These are phyloP conservation scores for Durotheca rogersii DNA, from an alignment of 495 filamentous ascomycete genomes.

Conservation along the genomic window DNA sequence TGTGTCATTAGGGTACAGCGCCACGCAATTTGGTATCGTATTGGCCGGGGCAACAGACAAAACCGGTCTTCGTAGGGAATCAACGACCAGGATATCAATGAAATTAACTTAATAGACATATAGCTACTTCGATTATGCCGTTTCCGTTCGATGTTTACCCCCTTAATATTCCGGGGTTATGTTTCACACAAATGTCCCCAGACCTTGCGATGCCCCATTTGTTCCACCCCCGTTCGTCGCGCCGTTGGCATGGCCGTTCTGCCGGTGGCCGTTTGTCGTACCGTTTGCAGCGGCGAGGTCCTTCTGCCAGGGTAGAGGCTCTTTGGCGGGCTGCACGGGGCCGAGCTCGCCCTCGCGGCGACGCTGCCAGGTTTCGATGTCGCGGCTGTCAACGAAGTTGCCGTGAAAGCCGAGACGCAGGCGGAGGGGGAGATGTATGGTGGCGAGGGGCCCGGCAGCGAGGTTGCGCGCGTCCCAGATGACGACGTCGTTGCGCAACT, in stretches of 20 bases:
- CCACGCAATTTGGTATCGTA: too few species aligned
- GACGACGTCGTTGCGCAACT: constrained; percentile 51
- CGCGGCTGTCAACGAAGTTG: constrained; percentile 49
- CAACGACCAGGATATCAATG: too few species aligned
- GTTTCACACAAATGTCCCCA: too few species aligned
- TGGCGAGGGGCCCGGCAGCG: constrained; percentile 45
- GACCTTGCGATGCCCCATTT: constrained; percentile 14
- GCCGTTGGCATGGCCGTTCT: constrained; percentile 9
- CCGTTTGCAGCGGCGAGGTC: constrained; percentile 11
- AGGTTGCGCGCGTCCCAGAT: constrained; percentile 52
- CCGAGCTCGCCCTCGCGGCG: constrained; percentile 44
- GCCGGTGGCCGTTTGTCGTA: not conserved
- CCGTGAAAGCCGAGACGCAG: constrained; percentile 49
- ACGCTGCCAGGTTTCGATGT: constrained; percentile 46
- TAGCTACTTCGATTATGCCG: too few species aligned
- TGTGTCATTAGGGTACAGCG: too few species aligned
- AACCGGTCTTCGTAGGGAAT: too few species aligned
- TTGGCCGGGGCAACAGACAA: too few species aligned
- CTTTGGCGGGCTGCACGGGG: constrained; percentile 41
- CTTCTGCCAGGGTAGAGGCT: constrained; percentile 48
- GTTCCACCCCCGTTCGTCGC: constrained; percentile 12
- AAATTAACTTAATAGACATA: too few species aligned
- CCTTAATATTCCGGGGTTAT: too few species aligned
- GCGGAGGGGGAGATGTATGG: constrained; percentile 48
- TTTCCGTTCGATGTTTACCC: too few species aligned